Evolutionary conservation across 1,139 yeast species (phyloP).

Genomic region (Saccharomyces hybrid): DNA sequence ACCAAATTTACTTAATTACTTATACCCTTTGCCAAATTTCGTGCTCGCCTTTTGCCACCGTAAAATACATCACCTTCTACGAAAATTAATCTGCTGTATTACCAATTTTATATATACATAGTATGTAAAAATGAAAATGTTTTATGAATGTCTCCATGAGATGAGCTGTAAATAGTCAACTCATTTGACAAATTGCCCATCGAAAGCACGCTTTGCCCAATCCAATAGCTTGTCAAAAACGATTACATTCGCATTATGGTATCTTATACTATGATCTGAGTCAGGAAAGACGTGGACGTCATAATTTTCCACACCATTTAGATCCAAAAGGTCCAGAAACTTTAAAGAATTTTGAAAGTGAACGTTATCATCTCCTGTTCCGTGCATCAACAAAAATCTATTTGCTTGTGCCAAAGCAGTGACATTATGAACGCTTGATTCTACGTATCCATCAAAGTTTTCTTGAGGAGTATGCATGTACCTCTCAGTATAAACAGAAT

Average conservation of each 20-base stretch:
- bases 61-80: background rate
- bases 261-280: constrained; percentile 63
- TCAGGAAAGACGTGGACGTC: constrained; percentile 75
- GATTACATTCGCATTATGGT: constrained; percentile 61
- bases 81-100: background rate
- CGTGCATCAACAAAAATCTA: constrained; percentile 66
- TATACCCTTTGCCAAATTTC: background rate
- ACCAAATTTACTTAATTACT: background rate
- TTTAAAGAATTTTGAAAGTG: constrained; percentile 68
- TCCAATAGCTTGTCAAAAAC: constrained; percentile 56
- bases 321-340: constrained; percentile 53
- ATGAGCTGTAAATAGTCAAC: background rate
- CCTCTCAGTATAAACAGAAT: constrained; percentile 71
- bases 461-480: constrained; percentile 66
- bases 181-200: constrained; percentile 34
- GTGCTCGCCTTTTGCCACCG: background rate
- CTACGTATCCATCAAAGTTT: constrained; percentile 49
- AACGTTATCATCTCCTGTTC: constrained; percentile 78
- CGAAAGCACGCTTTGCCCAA: constrained; percentile 53
- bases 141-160: background rate
- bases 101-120: background rate
- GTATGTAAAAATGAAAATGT: background rate
- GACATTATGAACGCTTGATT: constrained; percentile 47
- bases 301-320: constrained; percentile 55
- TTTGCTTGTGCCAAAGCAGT: constrained; percentile 40